These are phyloP conservation scores for Arthrocladium fulminans DNA, from an alignment of 2,329 filamentous ascomycete species.

Conservation along the genomic window DNA sequence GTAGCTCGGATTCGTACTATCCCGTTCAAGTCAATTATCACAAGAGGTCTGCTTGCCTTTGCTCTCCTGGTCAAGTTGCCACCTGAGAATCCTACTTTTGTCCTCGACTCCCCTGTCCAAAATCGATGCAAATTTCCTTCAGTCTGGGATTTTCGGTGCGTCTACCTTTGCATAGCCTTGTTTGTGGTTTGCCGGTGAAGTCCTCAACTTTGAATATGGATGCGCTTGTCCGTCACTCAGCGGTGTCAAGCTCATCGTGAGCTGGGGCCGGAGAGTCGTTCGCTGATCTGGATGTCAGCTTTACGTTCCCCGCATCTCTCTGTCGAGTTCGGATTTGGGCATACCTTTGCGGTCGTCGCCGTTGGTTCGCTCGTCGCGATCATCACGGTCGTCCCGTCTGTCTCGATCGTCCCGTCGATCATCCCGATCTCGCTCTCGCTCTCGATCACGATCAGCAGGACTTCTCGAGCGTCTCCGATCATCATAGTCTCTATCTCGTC, in stretches of 20 bases:
- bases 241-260: constrained; percentile 93
- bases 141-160: too few species aligned
- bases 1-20: constrained; percentile 7
- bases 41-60: constrained; percentile 6
- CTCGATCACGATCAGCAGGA: constrained; percentile 49
- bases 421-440: constrained; percentile 38
- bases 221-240: constrained; percentile 50
- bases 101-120: not conserved
- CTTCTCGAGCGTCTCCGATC: constrained; percentile 45
- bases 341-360: constrained; percentile 86
- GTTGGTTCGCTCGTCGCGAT: constrained; percentile 68
- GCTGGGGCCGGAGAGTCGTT: constrained; percentile 68
- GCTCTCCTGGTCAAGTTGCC: not conserved
- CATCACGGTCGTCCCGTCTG: constrained; percentile 42
- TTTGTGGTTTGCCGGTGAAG: not conserved
- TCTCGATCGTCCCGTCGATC: constrained; percentile 57
- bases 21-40: constrained; percentile 6
- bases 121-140: too few species aligned
- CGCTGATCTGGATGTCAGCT: constrained; percentile 4
- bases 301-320: constrained; percentile 8
- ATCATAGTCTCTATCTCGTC: constrained; percentile 67
- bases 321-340: constrained; percentile 20
- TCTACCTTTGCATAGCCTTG: not conserved
- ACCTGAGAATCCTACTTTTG: not conserved
- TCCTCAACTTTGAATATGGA: not conserved